A percentile compares a stretch with the other conserved stretches of the same genome.
These are phyloP conservation scores for Suillus sp. DNA, from an alignment of 768 basidiomycete species.

Conservation along the genomic window DNA sequence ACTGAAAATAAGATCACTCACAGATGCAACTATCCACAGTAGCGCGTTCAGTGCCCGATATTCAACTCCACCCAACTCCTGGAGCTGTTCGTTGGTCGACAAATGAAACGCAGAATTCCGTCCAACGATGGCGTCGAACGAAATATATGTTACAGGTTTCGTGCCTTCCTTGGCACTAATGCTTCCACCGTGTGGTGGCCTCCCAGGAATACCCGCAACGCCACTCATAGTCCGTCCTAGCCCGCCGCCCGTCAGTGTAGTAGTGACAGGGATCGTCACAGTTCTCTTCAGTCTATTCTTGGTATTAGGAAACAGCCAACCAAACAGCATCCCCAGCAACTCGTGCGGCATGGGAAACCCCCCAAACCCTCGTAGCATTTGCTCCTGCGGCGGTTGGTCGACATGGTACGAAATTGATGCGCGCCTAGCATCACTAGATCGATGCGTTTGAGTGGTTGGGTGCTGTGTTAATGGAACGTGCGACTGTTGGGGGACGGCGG, in stretches of 20 bases:
- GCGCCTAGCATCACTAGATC: constrained; percentile 8
- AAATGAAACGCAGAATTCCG: constrained; percentile 73
- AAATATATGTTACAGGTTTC: constrained; percentile 73
- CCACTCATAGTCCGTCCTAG: constrained; percentile 25
- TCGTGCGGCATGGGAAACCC: constrained; percentile 75
- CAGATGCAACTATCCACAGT: constrained; percentile 76
- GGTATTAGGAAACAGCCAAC: constrained; percentile 63
- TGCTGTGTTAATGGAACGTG: constrained; percentile 20
- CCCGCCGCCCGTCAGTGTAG: constrained; percentile 47
- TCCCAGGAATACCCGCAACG: constrained; percentile 34
- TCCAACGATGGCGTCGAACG: constrained; percentile 84
- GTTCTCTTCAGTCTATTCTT: constrained; percentile 62
- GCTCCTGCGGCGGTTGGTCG: constrained; percentile 13
- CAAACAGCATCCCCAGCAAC: constrained; percentile 51
- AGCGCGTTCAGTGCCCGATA: constrained; percentile 82
- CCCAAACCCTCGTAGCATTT: constrained; percentile 57
- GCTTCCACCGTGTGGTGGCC: constrained; percentile 4
- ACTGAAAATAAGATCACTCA: constrained; percentile 41
- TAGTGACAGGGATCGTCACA: constrained; percentile 74
- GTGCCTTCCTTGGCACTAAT: constrained; percentile 40
- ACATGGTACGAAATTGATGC: constrained; percentile 15
- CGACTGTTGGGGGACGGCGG: constrained; percentile 16
- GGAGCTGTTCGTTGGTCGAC: constrained; percentile 79
- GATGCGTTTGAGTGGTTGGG: constrained; percentile 19
- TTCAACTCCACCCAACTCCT: constrained; percentile 93